phyloP scores from a whole-genome alignment of 1,284 basidiomycete genomes.

The Sanguinoderma infundibulare region DNA sequence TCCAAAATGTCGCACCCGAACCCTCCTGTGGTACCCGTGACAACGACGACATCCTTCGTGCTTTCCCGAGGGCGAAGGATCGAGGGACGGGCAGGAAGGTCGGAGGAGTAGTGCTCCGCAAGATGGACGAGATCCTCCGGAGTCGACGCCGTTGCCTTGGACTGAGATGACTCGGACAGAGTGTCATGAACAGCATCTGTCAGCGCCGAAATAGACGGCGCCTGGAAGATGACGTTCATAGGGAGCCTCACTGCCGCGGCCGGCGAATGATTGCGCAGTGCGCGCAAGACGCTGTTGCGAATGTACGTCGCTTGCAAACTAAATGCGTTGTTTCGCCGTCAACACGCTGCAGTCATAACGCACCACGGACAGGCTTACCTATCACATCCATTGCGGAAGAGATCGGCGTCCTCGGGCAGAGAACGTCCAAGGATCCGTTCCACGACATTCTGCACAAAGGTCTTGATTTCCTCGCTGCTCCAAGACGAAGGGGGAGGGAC shows the following conservation, averaged over 20 bases:
- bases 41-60: conserved; percentile 24
- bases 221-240: conserved; percentile 40
- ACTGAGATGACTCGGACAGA: conserved; percentile 19
- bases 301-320: conserved; percentile 41
- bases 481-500: conserved; percentile 31
- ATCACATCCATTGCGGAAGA: conserved; percentile 45
- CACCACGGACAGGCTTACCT: no score
- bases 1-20: conserved; percentile 27
- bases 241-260: conserved; percentile 25
- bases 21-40: conserved; percentile 32
- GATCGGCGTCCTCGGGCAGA: conserved; percentile 36
- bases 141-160: conserved; percentile 11
- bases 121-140: conserved; percentile 13
- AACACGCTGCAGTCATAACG: no score
- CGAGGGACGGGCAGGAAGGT: conserved; percentile 5
- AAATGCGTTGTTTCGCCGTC: no score
- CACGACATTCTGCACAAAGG: conserved; percentile 33
- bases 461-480: conserved; percentile 22
- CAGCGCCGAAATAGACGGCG: conserved; percentile 38
- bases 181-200: conserved; percentile 27
- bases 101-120: conserved; percentile 8
- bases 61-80: not conserved
- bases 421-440: conserved; percentile 24
- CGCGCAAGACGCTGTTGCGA: conserved; percentile 36
- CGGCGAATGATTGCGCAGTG: conserved; percentile 21